Evolutionary conservation across 331 rosid species (phyloP).

Genomic region (Pyrus hybrid): DNA sequence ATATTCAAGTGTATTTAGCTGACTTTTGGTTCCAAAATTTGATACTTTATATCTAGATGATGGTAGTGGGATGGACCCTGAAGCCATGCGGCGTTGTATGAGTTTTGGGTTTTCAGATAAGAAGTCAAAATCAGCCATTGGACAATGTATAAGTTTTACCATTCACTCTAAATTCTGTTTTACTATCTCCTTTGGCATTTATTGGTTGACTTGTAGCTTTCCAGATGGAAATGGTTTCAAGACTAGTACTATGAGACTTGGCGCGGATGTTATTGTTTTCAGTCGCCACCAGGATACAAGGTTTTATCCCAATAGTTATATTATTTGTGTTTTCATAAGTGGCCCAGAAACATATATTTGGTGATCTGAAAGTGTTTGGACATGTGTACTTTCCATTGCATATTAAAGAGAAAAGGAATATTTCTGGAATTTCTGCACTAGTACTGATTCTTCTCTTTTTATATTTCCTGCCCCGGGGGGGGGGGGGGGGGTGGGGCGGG

Average conservation of each 20-base stretch:
- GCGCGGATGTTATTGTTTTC: constrained; percentile 83
- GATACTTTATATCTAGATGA: constrained; percentile 43
- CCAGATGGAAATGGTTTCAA: constrained; percentile 99
- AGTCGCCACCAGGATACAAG: constrained; percentile 50
- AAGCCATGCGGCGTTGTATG: constrained; percentile 68
- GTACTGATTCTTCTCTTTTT: too few relatives aligned
- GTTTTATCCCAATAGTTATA: constrained; percentile 25
- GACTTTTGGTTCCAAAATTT: constrained; percentile 11
- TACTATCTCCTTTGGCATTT: constrained; percentile 16
- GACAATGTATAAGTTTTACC: constrained; percentile 53
- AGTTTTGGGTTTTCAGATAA: constrained; percentile 86
- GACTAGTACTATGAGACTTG: constrained; percentile 90
- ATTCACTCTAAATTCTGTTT: constrained; percentile 12
- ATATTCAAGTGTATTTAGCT: not conserved
- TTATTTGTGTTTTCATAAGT: too few relatives aligned
- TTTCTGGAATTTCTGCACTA: too few relatives aligned
- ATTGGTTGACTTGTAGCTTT: constrained; percentile 33
- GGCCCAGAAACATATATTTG: not conserved
- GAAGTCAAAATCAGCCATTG: constrained; percentile 58
- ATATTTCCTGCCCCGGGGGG: too few relatives aligned
- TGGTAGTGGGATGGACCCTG: constrained; percentile 87
- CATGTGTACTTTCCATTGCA: too few relatives aligned
- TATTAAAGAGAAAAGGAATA: not conserved
- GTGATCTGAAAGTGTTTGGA: not conserved
- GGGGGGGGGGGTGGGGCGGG: too few relatives aligned